phyloP scores from a whole-genome alignment of 1,139 yeast species.

The Hansenula sp. region DNA sequence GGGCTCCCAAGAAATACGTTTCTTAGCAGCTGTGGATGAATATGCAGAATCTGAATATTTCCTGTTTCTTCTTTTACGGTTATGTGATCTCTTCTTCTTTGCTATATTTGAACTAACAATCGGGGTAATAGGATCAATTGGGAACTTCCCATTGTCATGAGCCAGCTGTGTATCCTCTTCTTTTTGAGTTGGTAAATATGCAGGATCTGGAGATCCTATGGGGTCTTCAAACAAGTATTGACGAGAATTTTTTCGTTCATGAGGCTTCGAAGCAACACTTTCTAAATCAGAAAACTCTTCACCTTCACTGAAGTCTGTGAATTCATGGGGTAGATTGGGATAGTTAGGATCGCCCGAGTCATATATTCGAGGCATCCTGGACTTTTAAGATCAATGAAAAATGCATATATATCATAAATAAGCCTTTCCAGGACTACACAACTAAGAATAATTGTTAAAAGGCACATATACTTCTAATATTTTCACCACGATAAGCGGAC shows the following conservation, averaged over 20 bases:
- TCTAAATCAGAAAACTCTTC: conserved; percentile 19
- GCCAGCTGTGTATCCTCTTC: neutral
- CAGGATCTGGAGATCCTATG: neutral
- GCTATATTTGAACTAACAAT: neutral
- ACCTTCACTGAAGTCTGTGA: conserved; percentile 20
- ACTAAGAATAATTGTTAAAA: no score
- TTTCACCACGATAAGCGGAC: no score
- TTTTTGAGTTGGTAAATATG: neutral
- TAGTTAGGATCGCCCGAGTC: conserved; percentile 38
- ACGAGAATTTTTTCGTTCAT: neutral
- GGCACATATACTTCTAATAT: no score
- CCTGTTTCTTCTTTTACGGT: conserved; percentile 20
- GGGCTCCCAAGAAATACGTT: conserved; percentile 49
- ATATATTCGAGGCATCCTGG: conserved; percentile 24
- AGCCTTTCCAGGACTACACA: no score
- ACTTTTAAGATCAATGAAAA: no score
- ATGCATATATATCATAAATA: no score
- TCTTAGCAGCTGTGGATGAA: conserved; percentile 28
- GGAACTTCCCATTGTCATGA: neutral
- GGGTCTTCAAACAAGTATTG: neutral
- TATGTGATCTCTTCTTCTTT: conserved; percentile 5
- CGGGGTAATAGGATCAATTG: neutral
- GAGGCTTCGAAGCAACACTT: neutral
- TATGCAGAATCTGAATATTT: conserved; percentile 29
- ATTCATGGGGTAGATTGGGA: conserved; percentile 33